Base-by-base conservation (phyloP, 805 yeast genomes). In the Clavispora fructus region DNA sequence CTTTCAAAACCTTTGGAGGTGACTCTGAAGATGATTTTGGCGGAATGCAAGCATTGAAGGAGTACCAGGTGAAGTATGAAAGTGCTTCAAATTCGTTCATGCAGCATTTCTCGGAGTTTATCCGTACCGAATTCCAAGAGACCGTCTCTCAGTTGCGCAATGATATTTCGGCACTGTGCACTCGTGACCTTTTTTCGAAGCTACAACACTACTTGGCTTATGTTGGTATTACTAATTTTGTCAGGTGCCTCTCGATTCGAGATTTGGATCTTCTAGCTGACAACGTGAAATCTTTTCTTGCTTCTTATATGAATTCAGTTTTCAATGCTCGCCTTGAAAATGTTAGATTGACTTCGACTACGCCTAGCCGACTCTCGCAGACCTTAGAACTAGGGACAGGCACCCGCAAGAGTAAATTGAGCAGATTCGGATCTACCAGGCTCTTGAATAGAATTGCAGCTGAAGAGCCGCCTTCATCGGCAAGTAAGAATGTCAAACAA, bases 1-100 rank as follows among this genome's bases (percentile, higher is more conserved):
- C 96, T 0, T 65, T 89, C 42, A 68, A 68, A 40, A 83, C 89
- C 2, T 81, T 84, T 25, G 71, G 79, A 47, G 51, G 63, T n/a
- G 75, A 69, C 35, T 60, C 63, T 11, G 69, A 67, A 7, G 73
- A 73, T 46, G 72, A 71, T 45, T 60, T 85, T 48, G 80, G 82
- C 33, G 74, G 77, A 16, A 85, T 89, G 88, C 72, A 74, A 47
- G 95, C 95, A 0, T 69, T 88, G 48, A 74, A 73, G 49, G 89
- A 87, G 55, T 82, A 85, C 56, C 75, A 80, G 47, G 67, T 71
- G 13, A 74, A 70, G 6, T 87, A 85, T 58, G 87, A 83, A 54
- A 60, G 65, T 17, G 81, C 81, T 0, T 72, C 85, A 1, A 55
- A 59, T 2, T 63, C 68, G 5, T 86, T 89, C 56, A 61, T 79